Conservation (phyloP, 495 filamentous ascomycete genomes). For the Glutinoglossum americanum region DNA sequence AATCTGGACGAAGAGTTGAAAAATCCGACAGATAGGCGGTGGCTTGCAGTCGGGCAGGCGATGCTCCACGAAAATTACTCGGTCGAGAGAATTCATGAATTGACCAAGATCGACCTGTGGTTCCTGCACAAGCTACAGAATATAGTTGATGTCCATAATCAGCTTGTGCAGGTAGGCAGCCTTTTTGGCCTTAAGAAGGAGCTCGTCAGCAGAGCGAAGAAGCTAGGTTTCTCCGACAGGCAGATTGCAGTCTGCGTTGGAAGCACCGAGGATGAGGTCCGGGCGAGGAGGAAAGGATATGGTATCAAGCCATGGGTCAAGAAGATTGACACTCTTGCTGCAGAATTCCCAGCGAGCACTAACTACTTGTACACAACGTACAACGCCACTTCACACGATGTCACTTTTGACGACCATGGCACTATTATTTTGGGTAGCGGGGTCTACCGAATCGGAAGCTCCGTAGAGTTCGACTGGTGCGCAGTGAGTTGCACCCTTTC, state of each 20-base stretch:
- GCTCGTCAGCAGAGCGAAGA: constrained; percentile 74
- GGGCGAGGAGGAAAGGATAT: constrained; percentile 64
- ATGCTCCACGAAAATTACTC: constrained; percentile 94
- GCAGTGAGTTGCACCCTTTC: constrained; percentile 84
- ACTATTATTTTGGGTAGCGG: constrained; percentile 78
- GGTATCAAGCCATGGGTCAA: constrained; percentile 81
- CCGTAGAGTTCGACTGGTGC: constrained; percentile 98
- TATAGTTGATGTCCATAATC: constrained; percentile 70
- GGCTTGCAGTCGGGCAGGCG: constrained; percentile 92
- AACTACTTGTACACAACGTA: constrained; percentile 98
- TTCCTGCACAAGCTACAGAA: constrained; percentile 96
- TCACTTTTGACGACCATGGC: constrained; percentile 86
- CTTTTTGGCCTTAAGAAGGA: constrained; percentile 74
- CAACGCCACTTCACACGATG: constrained; percentile 88
- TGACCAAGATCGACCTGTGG: constrained; percentile 93
- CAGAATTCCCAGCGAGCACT: constrained; percentile 92
- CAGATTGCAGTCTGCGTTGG: constrained; percentile 80
- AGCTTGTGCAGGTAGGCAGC: constrained; percentile 73
- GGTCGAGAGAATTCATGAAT: constrained; percentile 71
- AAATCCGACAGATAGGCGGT: constrained; percentile 86
- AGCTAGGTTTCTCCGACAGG: constrained; percentile 89
- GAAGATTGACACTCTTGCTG: constrained; percentile 93
- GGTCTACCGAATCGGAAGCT: constrained; percentile 92
- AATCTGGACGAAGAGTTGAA: constrained; percentile 72
- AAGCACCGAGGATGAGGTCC: constrained; percentile 73